Percentiles rank a stretch among this genome's conserved stretches.
These are phyloP conservation scores for Ganoderma lingzhi DNA, from an alignment of 1,284 basidiomycete genomes.

Conservation along the genomic window DNA sequence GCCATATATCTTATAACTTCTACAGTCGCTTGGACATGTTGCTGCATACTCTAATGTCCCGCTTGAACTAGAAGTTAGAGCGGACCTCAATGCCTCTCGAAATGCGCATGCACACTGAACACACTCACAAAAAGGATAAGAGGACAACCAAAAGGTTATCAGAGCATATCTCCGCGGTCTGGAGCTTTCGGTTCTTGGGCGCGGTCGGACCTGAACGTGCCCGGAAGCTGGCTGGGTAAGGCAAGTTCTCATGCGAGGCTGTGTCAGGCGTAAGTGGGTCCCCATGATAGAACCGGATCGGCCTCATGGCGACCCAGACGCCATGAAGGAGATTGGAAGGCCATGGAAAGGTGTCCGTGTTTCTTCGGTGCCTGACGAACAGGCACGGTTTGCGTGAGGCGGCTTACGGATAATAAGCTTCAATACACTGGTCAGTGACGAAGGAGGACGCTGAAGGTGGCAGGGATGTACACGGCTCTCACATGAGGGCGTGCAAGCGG, in stretches of 20 bases:
- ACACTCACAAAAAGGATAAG: neutral
- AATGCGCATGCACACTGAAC: neutral
- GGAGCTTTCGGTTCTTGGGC: neutral
- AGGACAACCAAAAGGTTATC: neutral
- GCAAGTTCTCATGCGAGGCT: conserved; percentile 9
- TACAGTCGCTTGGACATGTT: no score
- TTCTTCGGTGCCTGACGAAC: conserved; percentile 33
- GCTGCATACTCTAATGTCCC: no score
- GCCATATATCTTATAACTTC: no score
- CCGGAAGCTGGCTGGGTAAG: conserved; percentile 2
- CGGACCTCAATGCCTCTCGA: neutral
- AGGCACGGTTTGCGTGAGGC: conserved; percentile 29
- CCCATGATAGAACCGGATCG: conserved; percentile 22
- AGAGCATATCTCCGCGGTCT: neutral
- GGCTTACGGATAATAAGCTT: conserved; percentile 26
- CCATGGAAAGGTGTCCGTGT: conserved; percentile 22
- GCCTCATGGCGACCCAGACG: conserved; percentile 28
- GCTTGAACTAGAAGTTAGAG: neutral
- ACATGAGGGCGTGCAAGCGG: conserved; percentile 21
- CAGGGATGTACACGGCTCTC: conserved; percentile 18
- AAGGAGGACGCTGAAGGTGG: conserved; percentile 13
- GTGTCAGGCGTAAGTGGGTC: conserved; percentile 25
- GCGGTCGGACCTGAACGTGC: neutral
- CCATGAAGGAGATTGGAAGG: conserved; percentile 25
- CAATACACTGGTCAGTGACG: conserved; percentile 9